Percentiles rank a stretch among this genome's conserved stretches.
phyloP scores from a whole-genome alignment of 2,329 filamentous ascomycete genomes.

The Aspergillus hortae region DNA sequence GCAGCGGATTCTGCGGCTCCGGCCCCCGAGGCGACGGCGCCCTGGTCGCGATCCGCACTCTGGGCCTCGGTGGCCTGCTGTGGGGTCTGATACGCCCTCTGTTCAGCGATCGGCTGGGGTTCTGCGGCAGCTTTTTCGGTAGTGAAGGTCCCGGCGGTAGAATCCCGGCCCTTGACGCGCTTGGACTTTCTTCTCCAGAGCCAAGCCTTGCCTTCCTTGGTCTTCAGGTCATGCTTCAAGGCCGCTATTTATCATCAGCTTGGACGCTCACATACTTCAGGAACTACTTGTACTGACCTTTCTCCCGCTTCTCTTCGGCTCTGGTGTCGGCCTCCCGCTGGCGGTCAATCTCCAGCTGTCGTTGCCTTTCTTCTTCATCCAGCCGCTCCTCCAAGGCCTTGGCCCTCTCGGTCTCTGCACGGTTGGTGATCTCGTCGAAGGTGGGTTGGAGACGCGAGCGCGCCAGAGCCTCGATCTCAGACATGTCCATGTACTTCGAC shows the following conservation, averaged over 20 bases:
- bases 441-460: constrained; percentile 74
- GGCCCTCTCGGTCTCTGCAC: constrained; percentile 68
- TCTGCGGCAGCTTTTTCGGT: constrained; percentile 1
- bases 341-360: constrained; percentile 49
- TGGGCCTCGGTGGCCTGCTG: constrained; percentile 8
- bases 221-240: constrained; percentile 18
- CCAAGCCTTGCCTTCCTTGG: constrained; percentile 23
- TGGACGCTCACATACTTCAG: background rate
- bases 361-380: constrained; percentile 63
- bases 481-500: constrained; percentile 73
- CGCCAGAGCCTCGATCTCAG: constrained; percentile 76
- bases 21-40: constrained; percentile 3
- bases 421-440: constrained; percentile 77
- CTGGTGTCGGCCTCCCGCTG: constrained; percentile 37
- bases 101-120: background rate
- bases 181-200: constrained; percentile 27
- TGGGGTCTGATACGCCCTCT: constrained; percentile 1
- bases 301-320: constrained; percentile 25
- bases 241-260: constrained; percentile 11
- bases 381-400: constrained; percentile 60
- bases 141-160: constrained; percentile 5
- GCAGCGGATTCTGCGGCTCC: constrained; percentile 5
- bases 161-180: constrained; percentile 14
- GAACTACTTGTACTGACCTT: constrained; percentile 20
- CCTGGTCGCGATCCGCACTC: constrained; percentile 2